A percentile compares a stretch with the other conserved stretches of the same genome.
Evolutionary conservation across 2,329 filamentous ascomycete genomes (phyloP).

Genomic region (Ascochyta viciae-villosae): DNA sequence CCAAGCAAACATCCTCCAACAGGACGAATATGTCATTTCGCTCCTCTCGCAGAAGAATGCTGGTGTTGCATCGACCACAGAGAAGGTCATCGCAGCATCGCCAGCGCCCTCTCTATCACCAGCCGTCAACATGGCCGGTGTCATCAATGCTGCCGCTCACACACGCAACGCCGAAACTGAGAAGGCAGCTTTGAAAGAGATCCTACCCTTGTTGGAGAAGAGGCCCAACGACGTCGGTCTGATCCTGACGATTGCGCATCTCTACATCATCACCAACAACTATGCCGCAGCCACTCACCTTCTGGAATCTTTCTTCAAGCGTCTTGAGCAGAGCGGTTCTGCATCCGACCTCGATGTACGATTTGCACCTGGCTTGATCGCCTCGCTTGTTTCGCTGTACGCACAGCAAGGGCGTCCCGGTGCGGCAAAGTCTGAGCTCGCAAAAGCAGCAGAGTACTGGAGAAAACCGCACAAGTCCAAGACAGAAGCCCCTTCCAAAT

Average conservation of each 20-base stretch:
- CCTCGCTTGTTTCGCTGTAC: constrained; percentile 80
- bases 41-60: constrained; percentile 72
- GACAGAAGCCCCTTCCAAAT: constrained; percentile 51
- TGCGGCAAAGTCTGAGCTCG: constrained; percentile 75
- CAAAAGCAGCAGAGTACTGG: constrained; percentile 85
- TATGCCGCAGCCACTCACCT: constrained; percentile 75
- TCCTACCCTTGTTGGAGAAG: constrained; percentile 73
- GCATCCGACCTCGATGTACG: constrained; percentile 71
- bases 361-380: constrained; percentile 84
- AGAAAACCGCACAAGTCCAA: constrained; percentile 63
- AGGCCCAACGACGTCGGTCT: constrained; percentile 82
- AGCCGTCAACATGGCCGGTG: constrained; percentile 63
- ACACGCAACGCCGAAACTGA: constrained; percentile 66
- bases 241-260: constrained; percentile 78
- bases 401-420: constrained; percentile 74
- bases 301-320: constrained; percentile 76
- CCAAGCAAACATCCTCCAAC: constrained; percentile 67
- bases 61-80: constrained; percentile 67
- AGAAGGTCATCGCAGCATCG: constrained; percentile 57
- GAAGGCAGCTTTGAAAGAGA: constrained; percentile 72
- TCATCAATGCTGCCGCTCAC: constrained; percentile 77
- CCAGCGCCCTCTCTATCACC: constrained; percentile 56
- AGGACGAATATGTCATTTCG: constrained; percentile 70
- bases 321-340: constrained; percentile 68
- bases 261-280: constrained; percentile 77